Conservation (phyloP, 495 filamentous ascomycete species). For the Ramalina peruviana region DNA sequence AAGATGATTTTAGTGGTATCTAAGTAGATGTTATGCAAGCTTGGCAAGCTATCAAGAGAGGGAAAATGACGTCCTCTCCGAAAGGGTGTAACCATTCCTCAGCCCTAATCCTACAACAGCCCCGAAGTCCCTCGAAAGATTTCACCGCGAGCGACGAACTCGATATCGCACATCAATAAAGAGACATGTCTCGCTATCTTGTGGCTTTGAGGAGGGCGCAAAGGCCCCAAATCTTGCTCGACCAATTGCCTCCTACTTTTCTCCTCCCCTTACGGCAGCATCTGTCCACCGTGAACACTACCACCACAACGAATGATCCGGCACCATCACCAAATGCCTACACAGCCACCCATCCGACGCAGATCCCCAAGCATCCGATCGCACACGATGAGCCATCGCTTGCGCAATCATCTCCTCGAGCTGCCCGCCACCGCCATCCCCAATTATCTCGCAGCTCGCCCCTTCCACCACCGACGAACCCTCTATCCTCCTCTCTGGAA, state of each 20-base stretch:
- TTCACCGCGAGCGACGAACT: too few relatives aligned
- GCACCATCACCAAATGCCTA: constrained; percentile 2
- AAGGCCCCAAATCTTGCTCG: not conserved
- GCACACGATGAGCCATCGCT: constrained; percentile 21
- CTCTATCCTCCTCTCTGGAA: constrained; percentile 29
- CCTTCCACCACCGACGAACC: constrained; percentile 13
- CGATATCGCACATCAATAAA: too few relatives aligned
- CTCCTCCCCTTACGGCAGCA: constrained; percentile 13
- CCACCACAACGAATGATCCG: constrained; percentile 9
- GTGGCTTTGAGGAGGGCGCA: not conserved
- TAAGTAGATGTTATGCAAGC: too few relatives aligned
- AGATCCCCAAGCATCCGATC: constrained; percentile 27
- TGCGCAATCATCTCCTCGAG: constrained; percentile 11
- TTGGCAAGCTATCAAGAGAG: too few relatives aligned
- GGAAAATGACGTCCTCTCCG: too few relatives aligned
- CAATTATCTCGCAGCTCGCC: constrained; percentile 18
- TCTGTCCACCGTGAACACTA: constrained; percentile 11
- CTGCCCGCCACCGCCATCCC: constrained; percentile 15
- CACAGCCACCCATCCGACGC: constrained; percentile 14
- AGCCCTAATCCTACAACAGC: too few relatives aligned
- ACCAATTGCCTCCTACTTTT: constrained; percentile 4
- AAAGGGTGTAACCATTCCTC: too few relatives aligned
- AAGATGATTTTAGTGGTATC: too few relatives aligned
- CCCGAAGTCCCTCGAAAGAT: too few relatives aligned
- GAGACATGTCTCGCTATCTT: too few relatives aligned